A percentile compares a stretch with the other conserved stretches of the same genome.
Evolutionary conservation across 2,329 filamentous ascomycete species (phyloP).

Genomic region (Hypoxylon sp.): DNA sequence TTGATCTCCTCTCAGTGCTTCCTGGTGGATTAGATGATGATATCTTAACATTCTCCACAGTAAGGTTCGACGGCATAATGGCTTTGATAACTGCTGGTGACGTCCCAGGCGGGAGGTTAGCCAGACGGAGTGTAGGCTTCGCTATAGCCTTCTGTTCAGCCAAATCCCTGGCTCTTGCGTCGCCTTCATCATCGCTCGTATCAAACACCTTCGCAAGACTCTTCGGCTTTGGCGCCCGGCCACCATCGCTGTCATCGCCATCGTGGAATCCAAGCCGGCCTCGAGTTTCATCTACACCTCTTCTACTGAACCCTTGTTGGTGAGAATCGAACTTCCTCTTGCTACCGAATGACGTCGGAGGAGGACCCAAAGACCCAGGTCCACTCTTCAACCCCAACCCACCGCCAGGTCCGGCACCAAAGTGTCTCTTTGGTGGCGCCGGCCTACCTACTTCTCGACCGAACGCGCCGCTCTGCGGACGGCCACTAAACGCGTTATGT

Average conservation of each 20-base stretch:
- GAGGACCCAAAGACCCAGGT: slow-evolving; percentile 72
- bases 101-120: slow-evolving; percentile 72
- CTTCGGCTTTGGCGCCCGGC: slow-evolving; percentile 60
- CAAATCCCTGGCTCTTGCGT: slow-evolving; percentile 60
- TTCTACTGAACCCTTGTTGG: slow-evolving; percentile 56
- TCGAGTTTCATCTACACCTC: slow-evolving; percentile 52
- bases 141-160: slow-evolving; percentile 72
- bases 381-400: slow-evolving; percentile 69
- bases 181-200: slow-evolving; percentile 73
- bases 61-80: slow-evolving; percentile 71
- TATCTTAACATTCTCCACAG: slow-evolving; percentile 81
- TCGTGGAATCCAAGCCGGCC: slow-evolving; percentile 60
- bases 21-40: slow-evolving; percentile 68
- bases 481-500: slow-evolving; percentile 38
- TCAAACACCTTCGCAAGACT: slow-evolving; percentile 80
- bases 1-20: slow-evolving; percentile 76
- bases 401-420: slow-evolving; percentile 68
- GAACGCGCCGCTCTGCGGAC: slow-evolving; percentile 43
- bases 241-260: slow-evolving; percentile 49
- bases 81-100: slow-evolving; percentile 73
- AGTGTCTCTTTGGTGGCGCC: slow-evolving; percentile 72
- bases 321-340: slow-evolving; percentile 68
- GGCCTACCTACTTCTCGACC: slow-evolving; percentile 52
- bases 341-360: slow-evolving; percentile 64
- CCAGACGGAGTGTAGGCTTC: slow-evolving; percentile 73